A percentile compares a stretch with the other conserved stretches of the same genome.
phyloP scores from a whole-genome alignment of 176 grass and related monocot genomes.

The Dendrocalamus sinicus region DNA sequence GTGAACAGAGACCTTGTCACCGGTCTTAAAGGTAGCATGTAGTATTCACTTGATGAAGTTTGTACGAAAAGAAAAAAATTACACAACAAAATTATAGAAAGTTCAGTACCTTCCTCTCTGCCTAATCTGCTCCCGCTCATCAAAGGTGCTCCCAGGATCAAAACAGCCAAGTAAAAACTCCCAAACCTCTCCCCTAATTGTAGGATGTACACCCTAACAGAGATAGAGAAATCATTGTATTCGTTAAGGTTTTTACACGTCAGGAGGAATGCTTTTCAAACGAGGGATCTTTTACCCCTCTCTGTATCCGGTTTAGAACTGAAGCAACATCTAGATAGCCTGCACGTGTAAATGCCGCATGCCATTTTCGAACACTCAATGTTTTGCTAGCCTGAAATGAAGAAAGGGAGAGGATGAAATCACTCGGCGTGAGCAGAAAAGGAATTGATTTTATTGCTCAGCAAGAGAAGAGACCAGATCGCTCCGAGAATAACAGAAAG shows the following conservation, averaged over 20 bases:
- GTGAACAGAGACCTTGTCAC: neutral
- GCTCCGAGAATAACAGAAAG: no score
- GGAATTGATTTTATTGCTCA: no score
- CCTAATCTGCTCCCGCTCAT: slow-evolving; percentile 82
- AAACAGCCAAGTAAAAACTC: slow-evolving; percentile 94
- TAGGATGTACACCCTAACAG: slow-evolving; percentile 85
- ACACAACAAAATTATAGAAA: slow-evolving; percentile 1
- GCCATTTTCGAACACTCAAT: slow-evolving; percentile 42
- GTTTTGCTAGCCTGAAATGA: no score
- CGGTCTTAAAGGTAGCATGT: neutral
- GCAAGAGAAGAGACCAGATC: no score
- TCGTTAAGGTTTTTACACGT: neutral
- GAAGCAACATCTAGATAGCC: slow-evolving; percentile 77
- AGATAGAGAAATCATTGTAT: slow-evolving; percentile 14
- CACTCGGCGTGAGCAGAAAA: no score
- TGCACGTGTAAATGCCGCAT: slow-evolving; percentile 68
- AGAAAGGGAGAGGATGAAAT: no score
- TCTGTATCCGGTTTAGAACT: slow-evolving; percentile 81
- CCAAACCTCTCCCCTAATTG: slow-evolving; percentile 94
- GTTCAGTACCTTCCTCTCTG: slow-evolving; percentile 64
- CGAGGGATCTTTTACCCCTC: slow-evolving; percentile 61
- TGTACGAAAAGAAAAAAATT: neutral
- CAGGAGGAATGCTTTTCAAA: neutral
- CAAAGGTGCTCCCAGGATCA: slow-evolving; percentile 79
- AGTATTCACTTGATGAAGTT: neutral